Evolutionary conservation across 1,139 yeast species (phyloP), one percentile per base, ranked within the genome.

Genomic region (Meyerozyma carpophila): DNA sequence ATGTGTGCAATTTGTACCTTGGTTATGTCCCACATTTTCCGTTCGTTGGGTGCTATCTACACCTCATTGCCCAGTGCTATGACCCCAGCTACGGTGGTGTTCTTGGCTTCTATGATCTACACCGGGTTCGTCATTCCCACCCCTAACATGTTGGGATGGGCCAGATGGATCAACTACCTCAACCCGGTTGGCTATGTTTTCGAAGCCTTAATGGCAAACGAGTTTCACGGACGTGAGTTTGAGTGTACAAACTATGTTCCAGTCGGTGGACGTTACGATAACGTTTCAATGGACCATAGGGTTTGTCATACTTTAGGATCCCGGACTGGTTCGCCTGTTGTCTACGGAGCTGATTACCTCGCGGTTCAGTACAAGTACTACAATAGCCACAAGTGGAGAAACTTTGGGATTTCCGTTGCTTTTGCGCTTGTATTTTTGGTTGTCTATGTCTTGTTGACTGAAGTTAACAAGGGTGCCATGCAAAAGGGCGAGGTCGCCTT

Each of bases 401-500:
- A 89, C 57, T 78, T 81, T 51, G 96, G 95, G 58, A 82, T 89
- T 51, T 65, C 75, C 36, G 45, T 82, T 47, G 87, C 72, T 1
- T 85, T 75, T 56, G 63, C 68, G 27, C 41, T 80, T 25, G 73
- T 82, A 60, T 82, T 84, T 63, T 65, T 83, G 43, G 54, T 54
- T 39, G 68, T 79, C n/a, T 83, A 84, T 56, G 61, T 88, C 54
- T 39, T 70, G 8, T 73, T 81, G 48, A 78, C 82, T 47, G 91
- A 84, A 65, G 65, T 66, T 49, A 83, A 83, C 56, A 84, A 82
- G 55, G 88, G 90, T 60, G 80, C 87, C 20, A 78, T 81, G 66
- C 90, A 87, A 60, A 84, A 82, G 68, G 96, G 95, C 67, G 96
- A 88, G 66, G 76, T 86, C 43, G 70, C 85, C 45, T 75, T 87